Evolutionary conservation across 2,329 filamentous ascomycete species (phyloP).

Genomic region (Sclerotinia nivalis): DNA sequence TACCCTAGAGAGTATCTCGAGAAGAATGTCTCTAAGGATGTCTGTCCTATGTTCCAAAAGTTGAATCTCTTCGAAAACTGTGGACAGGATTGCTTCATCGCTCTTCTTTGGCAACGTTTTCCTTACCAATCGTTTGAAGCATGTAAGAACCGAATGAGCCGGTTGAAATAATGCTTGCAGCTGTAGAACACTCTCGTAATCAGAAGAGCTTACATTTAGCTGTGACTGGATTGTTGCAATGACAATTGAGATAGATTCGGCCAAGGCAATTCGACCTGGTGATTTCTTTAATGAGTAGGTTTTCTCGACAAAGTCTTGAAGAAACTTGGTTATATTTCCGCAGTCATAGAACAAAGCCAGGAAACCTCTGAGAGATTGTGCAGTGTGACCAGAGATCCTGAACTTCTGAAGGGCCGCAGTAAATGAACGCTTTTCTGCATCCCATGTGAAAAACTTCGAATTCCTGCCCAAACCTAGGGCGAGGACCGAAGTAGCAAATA

Average conservation of each 20-base stretch:
- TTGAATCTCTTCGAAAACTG: constrained; percentile 62
- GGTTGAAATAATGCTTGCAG: constrained; percentile 40
- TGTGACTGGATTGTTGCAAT: constrained; percentile 39
- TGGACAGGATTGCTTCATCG: constrained; percentile 63
- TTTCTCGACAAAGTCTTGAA: constrained; percentile 38
- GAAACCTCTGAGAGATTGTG: constrained; percentile 54
- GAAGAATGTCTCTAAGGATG: constrained; percentile 63
- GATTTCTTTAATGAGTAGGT: constrained; percentile 36
- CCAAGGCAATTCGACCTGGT: constrained; percentile 39
- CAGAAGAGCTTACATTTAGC: constrained; percentile 34
- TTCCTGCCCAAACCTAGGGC: constrained; percentile 69
- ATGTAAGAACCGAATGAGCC: constrained; percentile 38
- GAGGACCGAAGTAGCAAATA: constrained; percentile 60
- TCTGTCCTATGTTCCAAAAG: constrained; percentile 63
- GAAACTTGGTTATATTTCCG: constrained; percentile 40
- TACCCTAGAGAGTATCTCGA: constrained; percentile 64
- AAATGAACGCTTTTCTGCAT: constrained; percentile 55
- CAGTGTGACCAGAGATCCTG: constrained; percentile 51
- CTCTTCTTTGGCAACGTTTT: constrained; percentile 42
- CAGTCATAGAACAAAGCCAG: constrained; percentile 43
- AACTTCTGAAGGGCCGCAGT: constrained; percentile 48
- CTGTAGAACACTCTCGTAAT: constrained; percentile 39
- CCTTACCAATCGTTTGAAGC: constrained; percentile 38
- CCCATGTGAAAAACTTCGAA: constrained; percentile 69
- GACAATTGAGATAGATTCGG: constrained; percentile 45